phyloP scores from a whole-genome alignment of 1,284 basidiomycete species.

The Neotropicomus parvogracilis region DNA sequence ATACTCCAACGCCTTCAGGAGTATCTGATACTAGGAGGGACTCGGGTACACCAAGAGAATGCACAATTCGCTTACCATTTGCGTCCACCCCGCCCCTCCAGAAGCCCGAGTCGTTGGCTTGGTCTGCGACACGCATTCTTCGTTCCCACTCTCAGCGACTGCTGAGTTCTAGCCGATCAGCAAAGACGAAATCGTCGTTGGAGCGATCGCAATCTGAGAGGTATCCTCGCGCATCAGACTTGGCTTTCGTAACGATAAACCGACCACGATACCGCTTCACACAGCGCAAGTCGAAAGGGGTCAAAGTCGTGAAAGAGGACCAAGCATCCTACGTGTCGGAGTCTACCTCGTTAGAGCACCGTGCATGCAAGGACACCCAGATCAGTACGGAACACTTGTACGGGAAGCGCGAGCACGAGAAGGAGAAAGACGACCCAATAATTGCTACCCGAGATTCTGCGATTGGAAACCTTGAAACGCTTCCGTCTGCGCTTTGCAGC shows the following conservation, averaged over 20 bases:
- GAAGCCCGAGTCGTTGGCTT: background rate
- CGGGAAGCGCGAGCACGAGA: background rate
- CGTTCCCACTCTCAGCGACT: slow-evolving; percentile 35
- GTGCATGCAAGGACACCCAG: background rate
- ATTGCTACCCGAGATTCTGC: background rate
- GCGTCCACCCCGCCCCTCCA: slow-evolving; percentile 16
- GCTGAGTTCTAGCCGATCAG: background rate
- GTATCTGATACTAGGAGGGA: background rate
- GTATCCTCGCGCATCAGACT: slow-evolving; percentile 26
- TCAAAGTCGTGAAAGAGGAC: background rate
- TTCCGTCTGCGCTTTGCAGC: slow-evolving; percentile 11
- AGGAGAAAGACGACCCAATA: slow-evolving; percentile 8
- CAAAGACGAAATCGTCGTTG: slow-evolving; percentile 12
- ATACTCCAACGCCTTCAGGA: background rate
- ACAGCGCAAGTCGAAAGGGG: slow-evolving; percentile 15
- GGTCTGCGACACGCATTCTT: slow-evolving; percentile 29
- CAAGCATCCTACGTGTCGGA: background rate
- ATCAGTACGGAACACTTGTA: background rate
- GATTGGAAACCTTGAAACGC: background rate
- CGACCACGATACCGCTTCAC: slow-evolving; percentile 28
- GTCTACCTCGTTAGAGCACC: background rate
- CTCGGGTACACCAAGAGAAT: slow-evolving; percentile 13
- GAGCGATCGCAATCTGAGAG: slow-evolving; percentile 26
- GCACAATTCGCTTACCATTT: slow-evolving; percentile 28
- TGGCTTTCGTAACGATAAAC: slow-evolving; percentile 29